Evolutionary conservation across 2,329 filamentous ascomycete species (phyloP).

Genomic region (Fusarium algeriense): DNA sequence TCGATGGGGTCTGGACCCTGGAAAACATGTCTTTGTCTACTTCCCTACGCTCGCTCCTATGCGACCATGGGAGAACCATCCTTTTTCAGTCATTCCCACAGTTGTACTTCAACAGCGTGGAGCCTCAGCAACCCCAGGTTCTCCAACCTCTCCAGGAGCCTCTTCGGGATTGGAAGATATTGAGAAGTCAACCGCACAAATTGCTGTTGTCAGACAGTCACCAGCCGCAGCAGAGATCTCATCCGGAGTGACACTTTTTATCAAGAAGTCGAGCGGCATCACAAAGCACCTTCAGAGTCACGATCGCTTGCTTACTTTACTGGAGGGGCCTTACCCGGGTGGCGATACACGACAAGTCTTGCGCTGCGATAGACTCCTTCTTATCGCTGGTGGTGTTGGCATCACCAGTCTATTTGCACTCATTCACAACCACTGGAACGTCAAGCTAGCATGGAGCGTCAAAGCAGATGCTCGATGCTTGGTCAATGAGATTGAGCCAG

Average conservation of each 20-base stretch:
- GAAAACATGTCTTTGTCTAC: slow-evolving; percentile 20
- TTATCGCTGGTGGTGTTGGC: slow-evolving; percentile 14
- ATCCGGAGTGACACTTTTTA: slow-evolving; percentile 5
- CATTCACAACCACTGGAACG: slow-evolving; percentile 18
- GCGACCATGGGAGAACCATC: slow-evolving; percentile 20
- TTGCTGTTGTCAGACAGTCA: not conserved
- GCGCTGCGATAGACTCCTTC: slow-evolving; percentile 15
- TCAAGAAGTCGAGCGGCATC: slow-evolving; percentile 17
- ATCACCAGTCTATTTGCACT: slow-evolving; percentile 11
- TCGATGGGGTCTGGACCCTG: slow-evolving; percentile 12
- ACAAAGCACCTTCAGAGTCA: slow-evolving; percentile 13
- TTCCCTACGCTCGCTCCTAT: slow-evolving; percentile 10
- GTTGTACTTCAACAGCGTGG: slow-evolving; percentile 5
- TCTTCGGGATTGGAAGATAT: slow-evolving; percentile 3
- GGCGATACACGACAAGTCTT: slow-evolving; percentile 7
- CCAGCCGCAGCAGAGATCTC: not conserved
- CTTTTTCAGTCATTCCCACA: slow-evolving; percentile 15
- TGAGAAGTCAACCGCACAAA: slow-evolving; percentile 2
- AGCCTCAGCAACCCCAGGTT: accelerated
- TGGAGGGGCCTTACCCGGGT: slow-evolving; percentile 5
- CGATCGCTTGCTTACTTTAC: slow-evolving; percentile 5
- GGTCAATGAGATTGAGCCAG: slow-evolving; percentile 14
- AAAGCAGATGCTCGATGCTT: slow-evolving; percentile 12
- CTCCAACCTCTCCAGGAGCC: not conserved
- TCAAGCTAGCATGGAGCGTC: slow-evolving; percentile 9